Base-by-base conservation (phyloP, 345 rosid species). In the Trapa incisa region DNA sequence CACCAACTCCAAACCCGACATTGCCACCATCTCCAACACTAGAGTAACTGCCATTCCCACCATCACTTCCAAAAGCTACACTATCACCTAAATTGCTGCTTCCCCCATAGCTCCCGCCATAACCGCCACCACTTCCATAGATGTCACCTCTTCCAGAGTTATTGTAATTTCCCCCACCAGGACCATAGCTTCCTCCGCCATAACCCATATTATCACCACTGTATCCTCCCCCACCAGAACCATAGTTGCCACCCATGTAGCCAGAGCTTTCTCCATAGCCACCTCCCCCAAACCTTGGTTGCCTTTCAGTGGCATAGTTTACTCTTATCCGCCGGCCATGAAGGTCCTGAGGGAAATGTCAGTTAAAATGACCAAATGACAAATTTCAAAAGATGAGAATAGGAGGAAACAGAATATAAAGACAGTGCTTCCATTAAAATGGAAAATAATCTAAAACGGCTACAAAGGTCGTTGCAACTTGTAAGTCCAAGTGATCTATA, bases 311-410 rank as follows among this genome's bases (percentile, higher is more conserved):
- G 69, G 98, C 98, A 83, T 77, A 87, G 74, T 88, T 84, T 68
- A 93, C 98, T 79, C 80, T 88, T 42, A 93, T 76, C 6, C 72
- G 73, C 70, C 96, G 87, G 42, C 98, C 98, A 72, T 83, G 82
- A 56, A 93, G 91, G 58, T 81, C 91, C 97, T 93, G 80, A 32
- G 9, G 61, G 16, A 35, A 56, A 35, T 32, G 13, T 52, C 16
- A 15, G 6, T 9, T n/a, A 12, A 53, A 67, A 57, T 12, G 5
- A 52, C 6, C 57, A 52, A 52, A 52, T 2, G 5, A 16, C 54
- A 13, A 14, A 50, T 13, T 3, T n/a, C 22, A 54, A 54, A 6
- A 3, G 35, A 7, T 4, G 33, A 54, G 33, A 17, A 35, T 1
- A n/a, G 33, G 8, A 6, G 10, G 60, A n/a, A 54, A 9, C 60